A percentile compares a stretch with the other conserved stretches of the same genome.
These are phyloP conservation scores for Daedalea quercina DNA, from an alignment of 768 basidiomycete genomes.

Conservation along the genomic window DNA sequence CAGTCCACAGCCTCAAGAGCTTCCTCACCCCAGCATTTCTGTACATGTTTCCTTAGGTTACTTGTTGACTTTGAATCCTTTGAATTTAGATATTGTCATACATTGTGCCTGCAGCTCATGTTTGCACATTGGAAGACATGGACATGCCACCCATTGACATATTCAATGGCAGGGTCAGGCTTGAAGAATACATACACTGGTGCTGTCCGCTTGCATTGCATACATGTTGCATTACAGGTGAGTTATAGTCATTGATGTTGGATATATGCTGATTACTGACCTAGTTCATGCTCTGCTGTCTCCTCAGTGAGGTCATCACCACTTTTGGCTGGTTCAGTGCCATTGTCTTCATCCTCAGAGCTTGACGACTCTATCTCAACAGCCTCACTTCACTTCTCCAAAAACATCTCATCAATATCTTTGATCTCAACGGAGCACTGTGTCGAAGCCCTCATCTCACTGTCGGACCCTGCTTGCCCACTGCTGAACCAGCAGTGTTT, in stretches of 20 bases:
- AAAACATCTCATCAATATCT: not conserved
- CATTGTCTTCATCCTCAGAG: not conserved
- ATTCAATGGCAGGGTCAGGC: slow-evolving; percentile 17
- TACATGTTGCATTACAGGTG: too few species aligned
- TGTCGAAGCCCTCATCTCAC: too few species aligned
- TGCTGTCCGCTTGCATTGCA: slow-evolving; percentile 25
- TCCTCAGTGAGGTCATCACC: not conserved
- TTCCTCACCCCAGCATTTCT: slow-evolving; percentile 28
- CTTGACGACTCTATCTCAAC: not conserved
- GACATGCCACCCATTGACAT: slow-evolving; percentile 14
- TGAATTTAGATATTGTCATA: slow-evolving; percentile 18
- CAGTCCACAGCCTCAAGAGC: slow-evolving; percentile 12
- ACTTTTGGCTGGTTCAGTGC: not conserved
- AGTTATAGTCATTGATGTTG: slow-evolving; percentile 3
- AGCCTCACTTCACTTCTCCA: not conserved
- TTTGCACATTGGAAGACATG: slow-evolving; percentile 26
- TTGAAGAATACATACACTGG: slow-evolving; percentile 31
- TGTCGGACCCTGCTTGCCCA: too few species aligned
- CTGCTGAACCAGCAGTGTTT: too few species aligned
- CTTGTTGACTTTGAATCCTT: slow-evolving; percentile 24
- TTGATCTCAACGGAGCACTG: not conserved
- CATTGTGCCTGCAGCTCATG: slow-evolving; percentile 13
- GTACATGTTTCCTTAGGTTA: slow-evolving; percentile 22
- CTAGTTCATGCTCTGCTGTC: slow-evolving; percentile 1
- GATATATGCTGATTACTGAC: not conserved